These are phyloP conservation scores for Pyrrhoderma noxium DNA, from an alignment of 1,284 basidiomycete species.

Conservation along the genomic window DNA sequence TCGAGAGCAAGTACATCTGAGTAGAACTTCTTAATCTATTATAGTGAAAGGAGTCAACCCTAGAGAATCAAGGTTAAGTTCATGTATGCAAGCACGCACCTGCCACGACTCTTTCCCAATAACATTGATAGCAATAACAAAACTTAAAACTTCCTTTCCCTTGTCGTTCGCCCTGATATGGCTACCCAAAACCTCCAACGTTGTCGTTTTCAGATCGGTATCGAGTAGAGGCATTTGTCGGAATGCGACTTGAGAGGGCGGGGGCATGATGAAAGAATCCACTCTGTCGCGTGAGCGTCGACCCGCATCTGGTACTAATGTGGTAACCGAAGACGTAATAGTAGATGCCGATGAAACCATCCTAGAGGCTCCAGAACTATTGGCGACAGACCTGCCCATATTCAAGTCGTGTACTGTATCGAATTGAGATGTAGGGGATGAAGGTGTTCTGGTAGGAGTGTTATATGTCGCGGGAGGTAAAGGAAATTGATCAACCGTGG, in stretches of 20 bases:
- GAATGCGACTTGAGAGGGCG: conserved; percentile 31
- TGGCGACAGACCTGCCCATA: neutral
- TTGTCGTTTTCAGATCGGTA: conserved; percentile 59
- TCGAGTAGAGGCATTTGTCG: conserved; percentile 65
- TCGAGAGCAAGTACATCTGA: conserved; percentile 87
- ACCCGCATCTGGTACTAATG: conserved; percentile 8
- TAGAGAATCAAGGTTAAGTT: neutral
- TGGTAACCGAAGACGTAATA: conserved; percentile 14
- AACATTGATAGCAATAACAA: conserved; percentile 63
- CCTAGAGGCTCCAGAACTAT: neutral
- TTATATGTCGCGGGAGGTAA: conserved; percentile 17
- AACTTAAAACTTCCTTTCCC: conserved; percentile 81
- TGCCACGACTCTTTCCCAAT: conserved; percentile 74
- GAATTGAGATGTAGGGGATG: conserved; percentile 3
- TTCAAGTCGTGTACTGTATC: neutral
- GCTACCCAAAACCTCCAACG: conserved; percentile 59
- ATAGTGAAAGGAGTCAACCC: neutral
- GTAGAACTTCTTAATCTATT: conserved; percentile 73
- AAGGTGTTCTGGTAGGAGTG: neutral
- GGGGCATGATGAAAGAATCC: conserved; percentile 17
- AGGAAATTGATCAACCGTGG: conserved; percentile 18
- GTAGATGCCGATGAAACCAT: conserved; percentile 9
- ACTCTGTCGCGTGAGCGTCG: conserved; percentile 7
- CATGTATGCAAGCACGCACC: conserved; percentile 32
- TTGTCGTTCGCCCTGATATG: conserved; percentile 80